phyloP scores from a whole-genome alignment of 129 eudicot species.

The Chrysanthemum makinoi region DNA sequence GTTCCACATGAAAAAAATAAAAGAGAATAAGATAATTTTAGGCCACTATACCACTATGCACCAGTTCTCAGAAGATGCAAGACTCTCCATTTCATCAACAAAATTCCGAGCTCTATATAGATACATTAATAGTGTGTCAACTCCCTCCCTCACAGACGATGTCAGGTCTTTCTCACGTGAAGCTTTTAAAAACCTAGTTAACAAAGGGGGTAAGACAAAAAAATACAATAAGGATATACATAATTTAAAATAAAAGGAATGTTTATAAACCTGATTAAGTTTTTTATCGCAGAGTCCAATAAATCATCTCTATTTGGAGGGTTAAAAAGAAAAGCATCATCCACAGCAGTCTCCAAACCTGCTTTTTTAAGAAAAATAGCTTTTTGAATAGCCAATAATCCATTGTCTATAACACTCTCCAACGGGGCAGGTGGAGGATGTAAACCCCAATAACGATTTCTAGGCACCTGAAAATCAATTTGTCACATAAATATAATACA shows the following conservation, averaged over 20 bases:
- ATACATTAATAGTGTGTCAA: conserved; percentile 95
- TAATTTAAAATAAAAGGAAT: not conserved
- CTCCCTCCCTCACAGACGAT: conserved; percentile 77
- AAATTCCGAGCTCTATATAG: conserved; percentile 77
- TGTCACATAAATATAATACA: not conserved
- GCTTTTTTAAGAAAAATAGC: conserved; percentile 88
- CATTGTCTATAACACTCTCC: conserved; percentile 89
- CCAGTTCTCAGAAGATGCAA: conserved; percentile 91
- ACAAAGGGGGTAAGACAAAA: not conserved
- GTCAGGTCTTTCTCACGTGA: conserved; percentile 69
- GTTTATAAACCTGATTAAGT: conserved; percentile 64
- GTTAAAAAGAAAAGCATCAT: conserved; percentile 66
- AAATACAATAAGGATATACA: not conserved
- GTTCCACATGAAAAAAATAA: not conserved
- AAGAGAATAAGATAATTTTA: conserved; percentile 12
- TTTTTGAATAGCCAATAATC: conserved; percentile 82
- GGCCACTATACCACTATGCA: conserved; percentile 79
- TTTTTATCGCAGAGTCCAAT: conserved; percentile 78
- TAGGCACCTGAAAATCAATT: conserved; percentile 62
- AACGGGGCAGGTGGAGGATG: conserved; percentile 92
- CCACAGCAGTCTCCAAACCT: conserved; percentile 83
- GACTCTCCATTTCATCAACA: conserved; percentile 89
- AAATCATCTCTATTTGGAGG: conserved; percentile 80
- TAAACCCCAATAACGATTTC: conserved; percentile 95
- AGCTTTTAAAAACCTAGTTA: conserved; percentile 59